These are phyloP conservation scores for Suhomyces prunicola DNA, from an alignment of 805 yeast genomes.

Conservation along the genomic window DNA sequence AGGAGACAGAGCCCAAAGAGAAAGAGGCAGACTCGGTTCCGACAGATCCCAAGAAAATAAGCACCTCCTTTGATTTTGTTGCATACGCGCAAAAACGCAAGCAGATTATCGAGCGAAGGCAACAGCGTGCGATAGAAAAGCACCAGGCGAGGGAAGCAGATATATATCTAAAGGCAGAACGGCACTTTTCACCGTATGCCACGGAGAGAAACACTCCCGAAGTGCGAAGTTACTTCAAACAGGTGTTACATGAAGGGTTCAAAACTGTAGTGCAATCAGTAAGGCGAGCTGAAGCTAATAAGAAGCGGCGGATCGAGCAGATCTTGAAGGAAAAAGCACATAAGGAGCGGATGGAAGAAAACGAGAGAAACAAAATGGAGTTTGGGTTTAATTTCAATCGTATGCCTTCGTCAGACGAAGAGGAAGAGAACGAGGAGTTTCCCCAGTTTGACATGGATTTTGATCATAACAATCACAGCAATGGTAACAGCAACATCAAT, in stretches of 20 bases:
- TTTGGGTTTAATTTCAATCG: conserved; percentile 27
- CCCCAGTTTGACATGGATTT: conserved; percentile 2
- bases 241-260: conserved; percentile 26
- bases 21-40: background rate
- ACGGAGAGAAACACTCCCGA: conserved; percentile 17
- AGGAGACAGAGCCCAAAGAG: conserved; percentile 1
- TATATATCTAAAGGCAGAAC: conserved; percentile 38
- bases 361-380: conserved; percentile 27
- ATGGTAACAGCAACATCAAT: background rate
- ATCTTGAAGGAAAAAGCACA: conserved; percentile 16
- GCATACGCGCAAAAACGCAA: conserved; percentile 53
- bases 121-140: conserved; percentile 16
- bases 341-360: conserved; percentile 28
- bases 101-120: conserved; percentile 30
- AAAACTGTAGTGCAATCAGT: conserved; percentile 31
- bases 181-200: conserved; percentile 37
- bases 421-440: conserved; percentile 6
- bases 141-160: conserved; percentile 23
- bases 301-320: conserved; percentile 11
- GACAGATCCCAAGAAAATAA: background rate
- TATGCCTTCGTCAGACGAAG: conserved; percentile 12
- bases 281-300: conserved; percentile 21
- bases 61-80: conserved; percentile 48
- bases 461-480: background rate
- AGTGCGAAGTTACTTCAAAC: conserved; percentile 19